Evolutionary conservation across 2,329 filamentous ascomycete genomes (phyloP).

Genomic region (Fusarium dlaminii): DNA sequence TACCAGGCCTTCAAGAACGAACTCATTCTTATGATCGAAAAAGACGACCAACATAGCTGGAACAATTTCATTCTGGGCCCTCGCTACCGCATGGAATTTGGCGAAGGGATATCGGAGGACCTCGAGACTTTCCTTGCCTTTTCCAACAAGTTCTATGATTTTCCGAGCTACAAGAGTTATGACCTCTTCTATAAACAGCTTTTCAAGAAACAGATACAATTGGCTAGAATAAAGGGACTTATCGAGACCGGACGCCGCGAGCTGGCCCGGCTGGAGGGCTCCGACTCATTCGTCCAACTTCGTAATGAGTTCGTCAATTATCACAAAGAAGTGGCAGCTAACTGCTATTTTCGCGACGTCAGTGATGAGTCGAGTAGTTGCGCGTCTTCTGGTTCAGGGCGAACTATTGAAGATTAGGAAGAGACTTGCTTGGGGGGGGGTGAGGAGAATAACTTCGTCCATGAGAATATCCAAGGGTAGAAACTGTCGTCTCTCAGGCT

Average conservation of each 20-base stretch:
- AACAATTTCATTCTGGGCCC: conserved; percentile 25
- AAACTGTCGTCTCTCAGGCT: not conserved
- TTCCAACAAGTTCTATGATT: not conserved
- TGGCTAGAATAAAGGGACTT: not conserved
- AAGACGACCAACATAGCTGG: conserved; percentile 1
- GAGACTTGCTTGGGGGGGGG: too few relatives aligned
- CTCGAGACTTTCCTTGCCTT: not conserved
- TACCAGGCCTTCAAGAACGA: not conserved
- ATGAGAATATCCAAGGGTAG: not conserved
- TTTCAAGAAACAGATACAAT: not conserved
- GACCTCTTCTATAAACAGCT: not conserved
- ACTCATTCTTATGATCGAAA: not conserved
- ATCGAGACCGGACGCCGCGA: conserved; percentile 11
- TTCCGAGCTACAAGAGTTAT: not conserved
- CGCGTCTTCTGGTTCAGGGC: not conserved
- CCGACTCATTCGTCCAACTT: conserved; percentile 8
- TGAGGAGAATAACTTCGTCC: not conserved
- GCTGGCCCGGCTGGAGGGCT: conserved; percentile 9
- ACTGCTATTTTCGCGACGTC: not conserved
- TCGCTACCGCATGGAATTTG: not conserved
- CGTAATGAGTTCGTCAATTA: conserved; percentile 3
- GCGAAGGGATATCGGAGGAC: not conserved
- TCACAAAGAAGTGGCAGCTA: not conserved
- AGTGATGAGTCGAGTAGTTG: not conserved
- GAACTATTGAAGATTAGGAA: not conserved